Evolutionary conservation across 2,329 filamentous ascomycete genomes (phyloP), one percentile per base, ranked within the genome.

Genomic region (Amesomyces nigricolor): DNA sequence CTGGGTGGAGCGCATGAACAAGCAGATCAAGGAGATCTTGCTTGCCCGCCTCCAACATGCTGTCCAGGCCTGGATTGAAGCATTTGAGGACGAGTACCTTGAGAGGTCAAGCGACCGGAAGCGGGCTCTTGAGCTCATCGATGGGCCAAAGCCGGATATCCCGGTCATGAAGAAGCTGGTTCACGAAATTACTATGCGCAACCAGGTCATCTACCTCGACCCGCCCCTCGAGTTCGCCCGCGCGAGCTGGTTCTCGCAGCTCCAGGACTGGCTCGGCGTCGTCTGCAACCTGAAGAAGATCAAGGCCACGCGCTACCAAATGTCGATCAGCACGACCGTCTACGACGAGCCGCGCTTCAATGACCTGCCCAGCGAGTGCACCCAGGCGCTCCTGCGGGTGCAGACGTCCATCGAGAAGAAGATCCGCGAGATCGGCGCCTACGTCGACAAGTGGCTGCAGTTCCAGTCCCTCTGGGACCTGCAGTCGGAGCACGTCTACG

Each of bases 381-480:
- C 91, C 17, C 81, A 86, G 46, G 82, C 88, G 55, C 79, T 99
- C 17, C 81, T 85, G 45, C 81, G 86, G 58, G 91, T 95, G 0
- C 96, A 97, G 68, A 79, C 80, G 35, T 85, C 87, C 0, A 82
- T 99, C 9, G 91, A 97, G 71, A 83, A 82, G 61, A 95, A 94
- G 71, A 75, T 99, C 4, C 78, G 80, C 14, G 85, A 88, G 43
- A 89, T 97, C 32, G 83, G 88, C 38, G 78, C 79, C 4, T 99
- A 99, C 64, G 90, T 99, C 9, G 91, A 96, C 68, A 95, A 97
- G 71, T 99, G 94, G 94, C 78, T 99, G 45, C 94, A 96, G 65
- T 99, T 97, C 73, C 94, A 99, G 71, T 97, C 92, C 6, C 80
- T 99, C 0, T 99, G 94, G 94, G 94, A 99, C 75, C 79, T 99